Evolutionary conservation across 768 basidiomycete genomes (phyloP), one percentile per base, ranked within the genome.

Genomic region (Calvatia gigantea): DNA sequence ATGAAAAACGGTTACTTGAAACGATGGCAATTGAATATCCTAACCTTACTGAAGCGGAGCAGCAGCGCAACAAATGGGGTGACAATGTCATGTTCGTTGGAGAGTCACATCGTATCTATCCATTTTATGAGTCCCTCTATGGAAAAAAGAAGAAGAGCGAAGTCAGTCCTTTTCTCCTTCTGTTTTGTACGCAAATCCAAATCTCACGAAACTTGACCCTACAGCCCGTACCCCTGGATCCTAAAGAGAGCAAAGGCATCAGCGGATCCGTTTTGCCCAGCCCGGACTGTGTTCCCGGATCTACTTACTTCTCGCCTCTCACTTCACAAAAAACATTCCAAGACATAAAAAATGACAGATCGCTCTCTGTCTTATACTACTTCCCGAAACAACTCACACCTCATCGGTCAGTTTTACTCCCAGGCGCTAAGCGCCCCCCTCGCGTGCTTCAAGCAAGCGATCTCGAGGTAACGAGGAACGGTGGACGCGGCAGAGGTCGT

Each of bases 321-420:
- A 62, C 76, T 4, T 69, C 73, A 19, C 69, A 83, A 37, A 78
- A 78, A n/a, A n/a, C n/a, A 49, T 73, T 91, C 47, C 81, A 82
- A 2, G 94, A 98, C 70, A 87, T 99, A 61, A 79, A 81, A 63
- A 87, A 89, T 66, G 94, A 99, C 70, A 81, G 84, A 21, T 91
- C 95, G 8, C 74, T 98, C 11, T 95, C 94, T 0, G 93, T 86
- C 2, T 70, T 86, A 29, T 98, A 94, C 70, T 86, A 83, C 69
- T 97, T 94, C 81, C 95, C 97, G 0, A 81, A 84, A 64, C 96
- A 98, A 65, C 68, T 86, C 11, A 80, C 80, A 2, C 91, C 94
- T 1, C 97, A 99, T 67, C 85, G 82, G 44, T 96, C 94, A 14
- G 74, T 87, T 39, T 72, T 98, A 25, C 76, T 99, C 1, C 86